Evolutionary conservation across 2,329 filamentous ascomycete species (phyloP), one percentile per base, ranked within the genome.

Genomic region (Sphaerulina musiva): DNA sequence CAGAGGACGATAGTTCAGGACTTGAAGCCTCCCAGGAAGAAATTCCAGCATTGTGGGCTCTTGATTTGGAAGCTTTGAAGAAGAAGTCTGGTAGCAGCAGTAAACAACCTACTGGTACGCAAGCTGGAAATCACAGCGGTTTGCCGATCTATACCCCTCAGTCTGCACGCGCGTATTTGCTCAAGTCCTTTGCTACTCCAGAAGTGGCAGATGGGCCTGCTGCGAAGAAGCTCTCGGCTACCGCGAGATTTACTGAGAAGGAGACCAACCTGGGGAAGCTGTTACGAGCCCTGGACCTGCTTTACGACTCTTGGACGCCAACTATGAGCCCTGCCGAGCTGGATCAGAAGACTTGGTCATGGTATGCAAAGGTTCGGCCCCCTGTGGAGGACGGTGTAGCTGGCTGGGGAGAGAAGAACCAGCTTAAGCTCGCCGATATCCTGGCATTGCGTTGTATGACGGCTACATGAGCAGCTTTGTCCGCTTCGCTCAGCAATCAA

Each of bases 361-460:
- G 89, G 89, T 95, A 95, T 70, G 76, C 86, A 1, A 78, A 80
- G 20, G 82, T 91, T 17, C 76, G 90, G 58, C 89, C 89, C 0
- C 84, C 88, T 17, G 86, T 95, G 2, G 83, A 87, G 55, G 72
- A 77, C 53, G 90, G 89, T 0, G 80, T 81, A 46, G 80, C 82
- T 17, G 89, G 90, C 1, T 95, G 89, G 89, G 89, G 89, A 29
- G 86, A 85, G 10, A 93, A 92, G 69, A 88, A 86, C 1, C 73
- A 76, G 51, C 74, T 95, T 29, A 82, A 76, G 61, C 68, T 95
- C 36, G 73, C 73, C 11, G 81, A 82, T 60, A 87, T 95, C 40
- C 68, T 91, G 59, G 76, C 77, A 7, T 64, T 88, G 58, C 76
- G 79, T 54, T 74, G 78, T 31, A 11, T 20, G 26, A 48, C 74